These are phyloP conservation scores for Cryoendolithus antarcticus DNA, from an alignment of 2,329 filamentous ascomycete genomes.

Conservation along the genomic window DNA sequence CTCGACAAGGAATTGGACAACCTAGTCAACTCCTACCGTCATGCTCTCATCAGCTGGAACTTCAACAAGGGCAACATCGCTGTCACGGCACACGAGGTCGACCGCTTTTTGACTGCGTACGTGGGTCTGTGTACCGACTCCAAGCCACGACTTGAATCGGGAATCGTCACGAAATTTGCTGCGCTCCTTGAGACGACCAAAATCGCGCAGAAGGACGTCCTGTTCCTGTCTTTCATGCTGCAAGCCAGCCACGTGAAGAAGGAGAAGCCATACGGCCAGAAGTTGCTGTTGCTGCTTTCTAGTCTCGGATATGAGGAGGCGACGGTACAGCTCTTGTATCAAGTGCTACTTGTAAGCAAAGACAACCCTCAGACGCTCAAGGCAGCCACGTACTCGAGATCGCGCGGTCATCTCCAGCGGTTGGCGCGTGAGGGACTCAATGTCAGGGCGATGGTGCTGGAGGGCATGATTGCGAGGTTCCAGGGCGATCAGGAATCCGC, in stretches of 20 bases:
- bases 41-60: background rate
- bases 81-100: constrained; percentile 4
- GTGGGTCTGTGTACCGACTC: too few relatives aligned
- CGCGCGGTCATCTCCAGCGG: constrained; percentile 12
- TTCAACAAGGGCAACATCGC: background rate
- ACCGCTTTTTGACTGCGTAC: constrained; percentile 4
- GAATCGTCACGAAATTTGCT: constrained; percentile 1
- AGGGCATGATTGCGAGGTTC: constrained; percentile 16
- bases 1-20: too few relatives aligned
- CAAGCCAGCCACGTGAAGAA: background rate
- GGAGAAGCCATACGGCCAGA: constrained; percentile 10
- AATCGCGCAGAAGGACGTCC: constrained; percentile 5
- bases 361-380: constrained; percentile 9
- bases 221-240: constrained; percentile 6
- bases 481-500: constrained; percentile 15
- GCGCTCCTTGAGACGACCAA: background rate
- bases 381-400: constrained; percentile 8
- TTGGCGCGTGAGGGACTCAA: constrained; percentile 11
- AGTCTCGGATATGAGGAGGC: constrained; percentile 13
- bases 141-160: too few relatives aligned
- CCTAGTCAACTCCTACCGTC: background rate
- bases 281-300: constrained; percentile 13
- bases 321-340: constrained; percentile 14
- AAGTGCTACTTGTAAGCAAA: constrained; percentile 7
- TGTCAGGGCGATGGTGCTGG: constrained; percentile 17